Percentiles rank a stretch among this genome's conserved stretches.
phyloP scores from a whole-genome alignment of 2,329 filamentous ascomycete species.

The Trichoderma brevicompactum region DNA sequence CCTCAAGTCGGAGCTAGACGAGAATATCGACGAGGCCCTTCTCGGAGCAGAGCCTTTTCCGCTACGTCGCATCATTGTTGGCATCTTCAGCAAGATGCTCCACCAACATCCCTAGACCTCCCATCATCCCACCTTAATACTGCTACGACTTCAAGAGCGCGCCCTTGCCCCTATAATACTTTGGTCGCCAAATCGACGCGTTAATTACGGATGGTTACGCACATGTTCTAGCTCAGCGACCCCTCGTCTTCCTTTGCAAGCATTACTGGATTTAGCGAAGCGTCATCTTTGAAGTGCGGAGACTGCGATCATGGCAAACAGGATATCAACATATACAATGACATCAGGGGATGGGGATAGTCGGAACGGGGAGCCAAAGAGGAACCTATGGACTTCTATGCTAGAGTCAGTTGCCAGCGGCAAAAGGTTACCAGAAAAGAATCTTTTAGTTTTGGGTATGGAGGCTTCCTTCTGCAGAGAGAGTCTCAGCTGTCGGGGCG shows the following conservation, averaged over 20 bases:
- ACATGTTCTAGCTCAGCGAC: slow-evolving; percentile 3
- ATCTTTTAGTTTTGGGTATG: slow-evolving; percentile 80
- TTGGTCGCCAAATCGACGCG: background rate
- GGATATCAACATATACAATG: slow-evolving; percentile 63
- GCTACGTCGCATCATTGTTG: slow-evolving; percentile 22
- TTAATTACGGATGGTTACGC: background rate
- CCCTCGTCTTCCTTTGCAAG: slow-evolving; percentile 1
- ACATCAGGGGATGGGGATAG: slow-evolving; percentile 59
- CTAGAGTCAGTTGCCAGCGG: slow-evolving; percentile 87
- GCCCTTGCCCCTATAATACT: slow-evolving; percentile 5
- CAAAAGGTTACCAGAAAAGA: slow-evolving; percentile 89
- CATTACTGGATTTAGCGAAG: slow-evolving; percentile 22
- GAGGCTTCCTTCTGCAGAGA: background rate
- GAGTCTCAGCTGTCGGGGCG: slow-evolving; percentile 11
- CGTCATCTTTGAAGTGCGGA: slow-evolving; percentile 29
- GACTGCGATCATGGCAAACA: slow-evolving; percentile 54
- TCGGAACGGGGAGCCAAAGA: slow-evolving; percentile 72
- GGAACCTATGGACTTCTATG: slow-evolving; percentile 94
- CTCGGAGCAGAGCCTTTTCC: slow-evolving; percentile 4
- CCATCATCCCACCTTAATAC: slow-evolving; percentile 28
- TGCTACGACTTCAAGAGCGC: slow-evolving; percentile 33
- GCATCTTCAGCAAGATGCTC: slow-evolving; percentile 38
- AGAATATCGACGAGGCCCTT: slow-evolving; percentile 28
- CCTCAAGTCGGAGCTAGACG: slow-evolving; percentile 18
- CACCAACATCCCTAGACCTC: slow-evolving; percentile 35